Base-by-base conservation (phyloP, 163 green algal genomes). In the Picocystis sp. region DNA sequence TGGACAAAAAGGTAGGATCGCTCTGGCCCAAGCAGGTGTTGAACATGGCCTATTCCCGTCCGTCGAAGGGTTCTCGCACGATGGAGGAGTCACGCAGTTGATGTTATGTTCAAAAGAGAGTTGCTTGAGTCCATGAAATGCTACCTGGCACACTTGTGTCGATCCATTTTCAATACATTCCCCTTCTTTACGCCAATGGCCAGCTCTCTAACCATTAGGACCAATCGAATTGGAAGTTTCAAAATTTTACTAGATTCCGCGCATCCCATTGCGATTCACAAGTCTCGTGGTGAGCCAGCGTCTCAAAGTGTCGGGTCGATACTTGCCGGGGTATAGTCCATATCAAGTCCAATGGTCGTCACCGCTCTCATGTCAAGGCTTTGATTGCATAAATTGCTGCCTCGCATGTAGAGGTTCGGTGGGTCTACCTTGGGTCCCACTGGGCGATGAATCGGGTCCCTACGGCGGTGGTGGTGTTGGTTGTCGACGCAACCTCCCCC, bases 81-180 rank as follows among this genome's bases (percentile, higher is more conserved):
- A 58, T 43, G 13, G 35, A 45, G 60, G 71, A 64, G 53, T 84
- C 79, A 56, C 84, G 84, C 23, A 51, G 24, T 53, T 52, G 54
- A 85, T 70, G 9, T 84, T 75, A 48, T 91, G 64, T 14, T 83
- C 71, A 13, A 57, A 41, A 1, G 33, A 59, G 43, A 98, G 71
- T 45, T 66, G 46, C 12, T 25, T 41, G 62, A 95, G 94, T 23
- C 89, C 89, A 58, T 98, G 89, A 63, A 89, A 93, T 0, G 84
- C 89, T 1, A 96, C 76, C 96, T 97, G 3, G 94, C 87, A 60
- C 96, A 97, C 62, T 90, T 92, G 79, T 96, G 84, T 1, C 82
- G 51, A 71, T 93, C 83, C 15, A 95, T 78, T 75, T 95, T 95
- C 34, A 97, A 61, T 2, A 93, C 71, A 61, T 88, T 90, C 48